Evolutionary conservation across 768 basidiomycete species (phyloP).

Genomic region (Jaapia argillacea): DNA sequence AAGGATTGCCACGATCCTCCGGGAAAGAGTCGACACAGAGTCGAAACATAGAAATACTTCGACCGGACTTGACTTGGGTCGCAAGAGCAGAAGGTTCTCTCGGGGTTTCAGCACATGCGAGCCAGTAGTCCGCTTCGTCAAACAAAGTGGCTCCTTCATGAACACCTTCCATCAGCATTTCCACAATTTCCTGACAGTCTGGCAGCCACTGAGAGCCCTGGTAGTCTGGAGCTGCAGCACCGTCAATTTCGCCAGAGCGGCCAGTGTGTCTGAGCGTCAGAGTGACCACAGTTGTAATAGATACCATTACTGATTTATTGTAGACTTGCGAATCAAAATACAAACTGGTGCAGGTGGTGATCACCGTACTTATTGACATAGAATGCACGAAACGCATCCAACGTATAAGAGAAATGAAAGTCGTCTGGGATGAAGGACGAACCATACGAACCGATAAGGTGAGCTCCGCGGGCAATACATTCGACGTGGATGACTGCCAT

Average conservation of each 20-base stretch:
- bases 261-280: too few relatives aligned
- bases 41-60: background rate
- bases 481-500: background rate
- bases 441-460: background rate
- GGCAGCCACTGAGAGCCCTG: too few relatives aligned
- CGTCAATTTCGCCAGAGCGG: too few relatives aligned
- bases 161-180: slow-evolving; percentile 84
- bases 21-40: background rate
- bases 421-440: background rate
- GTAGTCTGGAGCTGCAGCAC: too few relatives aligned
- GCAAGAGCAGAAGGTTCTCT: slow-evolving; percentile 8
- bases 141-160: slow-evolving; percentile 43
- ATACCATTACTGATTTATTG: too few relatives aligned
- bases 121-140: slow-evolving; percentile 51
- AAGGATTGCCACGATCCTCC: background rate
- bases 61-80: background rate
- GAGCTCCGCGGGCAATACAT: background rate
- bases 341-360: too few relatives aligned
- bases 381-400: background rate
- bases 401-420: background rate
- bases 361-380: background rate
- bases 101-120: slow-evolving; percentile 54
- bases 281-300: too few relatives aligned
- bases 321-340: too few relatives aligned
- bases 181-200: too few relatives aligned